Evolutionary conservation across 768 basidiomycete species (phyloP).

Genomic region (Auricularia heimuer): DNA sequence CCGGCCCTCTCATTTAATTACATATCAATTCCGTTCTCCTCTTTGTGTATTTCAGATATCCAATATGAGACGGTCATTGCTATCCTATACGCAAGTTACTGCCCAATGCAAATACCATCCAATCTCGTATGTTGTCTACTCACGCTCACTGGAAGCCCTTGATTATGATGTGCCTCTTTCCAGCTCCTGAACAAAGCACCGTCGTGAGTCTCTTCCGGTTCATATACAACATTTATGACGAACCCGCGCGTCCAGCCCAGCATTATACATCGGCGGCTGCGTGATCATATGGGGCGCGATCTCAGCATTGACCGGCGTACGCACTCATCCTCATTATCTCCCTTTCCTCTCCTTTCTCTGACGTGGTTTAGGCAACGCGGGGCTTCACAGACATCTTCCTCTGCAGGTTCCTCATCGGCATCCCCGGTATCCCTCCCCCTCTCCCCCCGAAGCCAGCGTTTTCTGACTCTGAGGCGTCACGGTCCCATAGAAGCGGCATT

Average conservation of each 20-base stretch:
- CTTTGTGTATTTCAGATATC: background rate
- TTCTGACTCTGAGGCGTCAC: background rate
- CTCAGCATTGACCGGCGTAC: slow-evolving; percentile 52
- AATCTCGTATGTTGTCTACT: slow-evolving; percentile 5
- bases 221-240: background rate
- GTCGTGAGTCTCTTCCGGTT: slow-evolving; percentile 25
- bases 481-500: slow-evolving; percentile 39
- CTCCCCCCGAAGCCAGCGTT: background rate
- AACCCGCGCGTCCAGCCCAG: slow-evolving; percentile 33
- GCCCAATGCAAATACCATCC: slow-evolving; percentile 8
- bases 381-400: slow-evolving; percentile 45
- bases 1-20: background rate
- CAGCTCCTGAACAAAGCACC: slow-evolving; percentile 49
- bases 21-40: background rate
- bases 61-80: slow-evolving; percentile 1
- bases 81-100: slow-evolving; percentile 5
- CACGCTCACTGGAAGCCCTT: background rate
- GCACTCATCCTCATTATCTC: background rate
- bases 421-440: slow-evolving; percentile 29
- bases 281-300: slow-evolving; percentile 55
- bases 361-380: slow-evolving; percentile 34
- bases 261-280: slow-evolving; percentile 50
- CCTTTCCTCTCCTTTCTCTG: background rate
- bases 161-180: background rate
- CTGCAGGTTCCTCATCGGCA: slow-evolving; percentile 51